Conservation (phyloP, 129 eudicot genomes). For the Calendula officinalis region DNA sequence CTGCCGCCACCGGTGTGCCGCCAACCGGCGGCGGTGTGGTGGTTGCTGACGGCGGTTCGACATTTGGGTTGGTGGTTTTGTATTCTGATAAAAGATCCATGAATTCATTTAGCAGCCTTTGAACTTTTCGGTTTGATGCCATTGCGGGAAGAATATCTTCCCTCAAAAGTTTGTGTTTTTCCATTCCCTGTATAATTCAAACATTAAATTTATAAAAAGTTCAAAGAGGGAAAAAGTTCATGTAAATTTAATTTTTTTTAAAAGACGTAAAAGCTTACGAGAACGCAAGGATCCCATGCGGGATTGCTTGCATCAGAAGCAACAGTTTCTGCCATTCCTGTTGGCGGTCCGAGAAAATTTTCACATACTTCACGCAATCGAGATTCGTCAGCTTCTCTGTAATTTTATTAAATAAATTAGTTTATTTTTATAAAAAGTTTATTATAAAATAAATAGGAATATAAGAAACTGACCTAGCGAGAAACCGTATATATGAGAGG, state of each 20-base stretch:
- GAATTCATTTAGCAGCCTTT: conserved; percentile 84
- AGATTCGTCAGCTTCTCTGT: conserved; percentile 94
- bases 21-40: not conserved
- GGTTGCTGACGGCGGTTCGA: conserved; percentile 21
- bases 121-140: conserved; percentile 97
- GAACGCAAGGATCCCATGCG: conserved; percentile 92
- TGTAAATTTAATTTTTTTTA: not conserved
- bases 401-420: conserved; percentile 3
- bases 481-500: conserved; percentile 78
- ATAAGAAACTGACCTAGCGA: conserved; percentile 65
- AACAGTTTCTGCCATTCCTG: conserved; percentile 72
- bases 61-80: conserved; percentile 28
- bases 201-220: not conserved
- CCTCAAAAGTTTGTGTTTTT: conserved; percentile 78
- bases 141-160: conserved; percentile 98
- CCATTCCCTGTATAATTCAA: conserved; percentile 64
- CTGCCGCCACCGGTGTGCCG: conserved; percentile 8
- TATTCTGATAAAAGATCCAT: conserved; percentile 92
- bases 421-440: not conserved
- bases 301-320: conserved; percentile 46
- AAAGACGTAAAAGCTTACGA: conserved; percentile 44
- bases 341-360: conserved; percentile 95
- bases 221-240: not conserved
- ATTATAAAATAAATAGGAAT: not conserved
- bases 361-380: conserved; percentile 94